Evolutionary conservation across 2,329 filamentous ascomycete species (phyloP), one percentile per base, ranked within the genome.

Genomic region (Cercospora canescens): DNA sequence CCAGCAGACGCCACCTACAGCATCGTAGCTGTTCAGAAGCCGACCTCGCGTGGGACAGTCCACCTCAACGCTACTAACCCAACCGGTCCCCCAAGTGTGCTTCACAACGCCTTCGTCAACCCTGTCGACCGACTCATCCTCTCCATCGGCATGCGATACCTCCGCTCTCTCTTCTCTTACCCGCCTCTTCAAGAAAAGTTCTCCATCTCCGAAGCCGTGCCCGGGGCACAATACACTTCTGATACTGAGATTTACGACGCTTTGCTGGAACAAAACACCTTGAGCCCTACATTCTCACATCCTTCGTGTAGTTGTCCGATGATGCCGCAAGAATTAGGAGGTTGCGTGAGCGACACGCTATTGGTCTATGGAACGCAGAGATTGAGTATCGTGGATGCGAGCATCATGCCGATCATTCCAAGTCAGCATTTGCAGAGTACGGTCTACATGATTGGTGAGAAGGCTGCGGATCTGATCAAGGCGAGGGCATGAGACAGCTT

Each of bases 321-420:
- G 72, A 86, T 87, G 2, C 76, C 37, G 62, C 34, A 58, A 60
- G 39, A 60, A n/a, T 30, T 68, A 21, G 58, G 60, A n/a, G 69
- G 68, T 6, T 70, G 68, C 2, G 74, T 76, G 1, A 71, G 75
- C 11, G 72, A 75, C 61, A 67, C 61, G 26, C 62, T 74, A 39
- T 66, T 62, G 5, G 74, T 76, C 1, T 69, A 71, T 35, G 75
- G 73, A 1, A 65, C 70, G 1, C 48, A 66, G 26, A 69, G 67
- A 9, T 60, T 76, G 60, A 65, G 74, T 9, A 67, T 76, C 18
- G 67, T 76, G 21, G 74, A 76, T 63, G 73, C 74, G 2, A 72
- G 69, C 61, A 68, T 74, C 35, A 65, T 75, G 18, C 74, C 74
- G 5, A 50, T 75, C 11, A 72, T 75, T 45, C 70, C 75, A 3